Evolutionary conservation across 225 moss, liverwort and hornwort species (phyloP).

Genomic region (Rhytidiadelphus loreus): DNA sequence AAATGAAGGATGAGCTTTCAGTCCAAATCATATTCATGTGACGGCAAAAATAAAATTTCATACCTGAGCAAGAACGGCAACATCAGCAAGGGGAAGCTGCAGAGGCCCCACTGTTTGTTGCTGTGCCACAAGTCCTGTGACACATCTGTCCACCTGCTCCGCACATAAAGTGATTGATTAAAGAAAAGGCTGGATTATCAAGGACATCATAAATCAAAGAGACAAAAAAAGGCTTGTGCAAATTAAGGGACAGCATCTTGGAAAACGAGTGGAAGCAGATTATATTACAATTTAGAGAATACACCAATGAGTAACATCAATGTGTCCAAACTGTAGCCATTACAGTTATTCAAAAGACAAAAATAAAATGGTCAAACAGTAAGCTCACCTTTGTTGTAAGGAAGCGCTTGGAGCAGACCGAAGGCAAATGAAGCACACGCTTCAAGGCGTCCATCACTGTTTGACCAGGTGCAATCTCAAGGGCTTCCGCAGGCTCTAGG

Average conservation of each 20-base stretch:
- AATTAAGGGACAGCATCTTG: background rate
- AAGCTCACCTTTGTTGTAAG: slow-evolving; percentile 76
- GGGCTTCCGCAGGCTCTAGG: slow-evolving; percentile 43
- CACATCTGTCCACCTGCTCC: slow-evolving; percentile 90
- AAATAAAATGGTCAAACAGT: background rate
- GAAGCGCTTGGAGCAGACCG: slow-evolving; percentile 86
- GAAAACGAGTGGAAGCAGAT: background rate
- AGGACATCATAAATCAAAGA: background rate
- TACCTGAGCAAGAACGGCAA: slow-evolving; percentile 86
- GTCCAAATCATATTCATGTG: background rate
- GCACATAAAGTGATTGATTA: background rate
- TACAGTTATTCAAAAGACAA: background rate
- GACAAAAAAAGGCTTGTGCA: background rate
- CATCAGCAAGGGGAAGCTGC: slow-evolving; percentile 83
- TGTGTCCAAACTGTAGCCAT: background rate
- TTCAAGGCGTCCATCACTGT: slow-evolving; percentile 69
- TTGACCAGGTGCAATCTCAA: slow-evolving; percentile 80
- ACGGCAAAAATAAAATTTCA: background rate
- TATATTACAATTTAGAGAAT: background rate
- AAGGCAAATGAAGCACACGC: slow-evolving; percentile 85
- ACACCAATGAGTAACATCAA: background rate
- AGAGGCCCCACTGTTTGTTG: slow-evolving; percentile 95
- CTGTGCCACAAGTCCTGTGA: slow-evolving; percentile 89
- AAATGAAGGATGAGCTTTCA: background rate
- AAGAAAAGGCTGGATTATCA: background rate